Evolutionary conservation across 495 filamentous ascomycete species (phyloP), one percentile per base, ranked within the genome.

Genomic region (Xylaria cubensis): DNA sequence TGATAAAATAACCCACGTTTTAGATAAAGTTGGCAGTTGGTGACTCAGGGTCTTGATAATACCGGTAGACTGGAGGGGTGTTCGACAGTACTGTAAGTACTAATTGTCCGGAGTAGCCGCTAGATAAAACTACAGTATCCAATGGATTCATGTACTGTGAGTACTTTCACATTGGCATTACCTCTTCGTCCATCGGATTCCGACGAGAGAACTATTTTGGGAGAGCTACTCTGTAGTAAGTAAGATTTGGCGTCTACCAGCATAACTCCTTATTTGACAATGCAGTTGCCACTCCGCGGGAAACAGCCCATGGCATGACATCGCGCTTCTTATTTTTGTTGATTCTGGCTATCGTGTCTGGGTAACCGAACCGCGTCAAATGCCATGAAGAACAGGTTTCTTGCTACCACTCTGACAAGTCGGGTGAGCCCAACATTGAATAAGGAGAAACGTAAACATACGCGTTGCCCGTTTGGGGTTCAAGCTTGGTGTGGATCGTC

Each of bases 401-500:
- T 24, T 32, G 17, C 34, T 61, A n/a, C 34, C 19, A 21, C 29
- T 17, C 65, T 48, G 34, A 67, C 65, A 56, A 39, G 50, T 56
- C 39, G 36, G 44, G 50, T 55, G 65, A 67, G 65, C 65, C 65
- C 34, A 55, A 41, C 42, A 56, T 55, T 55, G 34, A 51, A 55
- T 56, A 56, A 67, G 64, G 42, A 53, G 44, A 67, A 67, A 67
- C 34, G 42, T 67, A 67, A 67, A 67, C 48, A 67, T 42, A 67
- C 65, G 50, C 65, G 58, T 64, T 44, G 34, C 46, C 48, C 24
- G 34, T 69, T 51, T 70, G 21, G 58, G 59, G 68, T 39, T 70
- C 42, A 42, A 44, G 59, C 48, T 71, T 71, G 69, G 42, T 42
- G 69, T 64, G 59, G 69, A 71, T 71, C 61, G 48, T 71, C 69